A percentile compares a stretch with the other conserved stretches of the same genome.
Evolutionary conservation across 371 early-diverging fungal species (phyloP).

Genomic region (Nematocida ironsii): DNA sequence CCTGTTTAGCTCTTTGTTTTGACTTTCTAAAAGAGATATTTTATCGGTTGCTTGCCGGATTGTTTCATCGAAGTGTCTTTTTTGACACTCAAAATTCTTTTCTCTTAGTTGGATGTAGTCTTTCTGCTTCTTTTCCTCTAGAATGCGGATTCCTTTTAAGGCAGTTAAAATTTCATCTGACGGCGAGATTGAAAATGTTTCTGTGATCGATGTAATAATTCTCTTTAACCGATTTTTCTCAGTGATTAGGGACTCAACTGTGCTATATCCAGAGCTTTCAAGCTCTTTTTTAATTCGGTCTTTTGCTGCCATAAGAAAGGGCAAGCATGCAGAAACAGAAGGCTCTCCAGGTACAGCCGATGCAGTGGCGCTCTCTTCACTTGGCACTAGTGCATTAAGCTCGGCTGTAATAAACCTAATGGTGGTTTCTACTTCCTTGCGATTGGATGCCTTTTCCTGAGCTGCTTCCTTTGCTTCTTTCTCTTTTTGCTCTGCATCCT

Average conservation of each 20-base stretch:
- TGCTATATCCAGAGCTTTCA: background rate
- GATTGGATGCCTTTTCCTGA: background rate
- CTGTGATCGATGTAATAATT: constrained; percentile 2
- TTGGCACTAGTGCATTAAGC: background rate
- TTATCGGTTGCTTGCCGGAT: background rate
- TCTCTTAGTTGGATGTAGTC: constrained; percentile 20
- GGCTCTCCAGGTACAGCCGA: background rate
- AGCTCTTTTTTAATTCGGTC: constrained; percentile 16
- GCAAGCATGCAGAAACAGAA: background rate
- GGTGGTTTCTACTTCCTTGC: background rate
- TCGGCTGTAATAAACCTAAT: constrained; percentile 3
- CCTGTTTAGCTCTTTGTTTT: constrained; percentile 10
- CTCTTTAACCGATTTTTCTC: constrained; percentile 18
- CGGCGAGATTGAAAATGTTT: constrained; percentile 31
- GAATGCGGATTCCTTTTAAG: background rate
- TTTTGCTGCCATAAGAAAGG: background rate
- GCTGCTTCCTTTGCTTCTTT: background rate
- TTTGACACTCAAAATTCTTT: constrained; percentile 50
- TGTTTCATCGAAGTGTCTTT: constrained; percentile 44
- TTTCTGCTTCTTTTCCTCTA: constrained; percentile 17
- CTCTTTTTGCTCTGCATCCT: background rate
- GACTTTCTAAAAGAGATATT: background rate
- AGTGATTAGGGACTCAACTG: constrained; percentile 29
- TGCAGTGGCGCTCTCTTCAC: background rate
- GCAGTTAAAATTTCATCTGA: constrained; percentile 23